phyloP scores from a whole-genome alignment of 108 stramenopile genomes.

The Schizochytrium sp. region DNA sequence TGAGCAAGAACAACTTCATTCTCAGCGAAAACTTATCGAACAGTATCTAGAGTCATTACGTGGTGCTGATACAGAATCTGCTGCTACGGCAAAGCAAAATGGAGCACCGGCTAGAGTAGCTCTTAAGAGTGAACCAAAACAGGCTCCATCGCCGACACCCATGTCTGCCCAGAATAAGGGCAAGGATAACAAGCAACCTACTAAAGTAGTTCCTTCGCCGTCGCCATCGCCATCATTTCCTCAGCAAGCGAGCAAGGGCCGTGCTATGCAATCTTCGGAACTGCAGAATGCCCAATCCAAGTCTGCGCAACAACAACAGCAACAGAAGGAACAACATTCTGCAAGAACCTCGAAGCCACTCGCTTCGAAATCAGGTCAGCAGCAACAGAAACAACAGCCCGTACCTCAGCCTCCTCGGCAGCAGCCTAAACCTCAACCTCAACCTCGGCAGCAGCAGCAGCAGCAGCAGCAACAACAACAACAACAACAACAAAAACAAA shows the following conservation, averaged over 20 bases:
- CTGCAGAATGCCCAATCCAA: background rate
- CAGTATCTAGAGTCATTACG: background rate
- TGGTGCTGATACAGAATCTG: background rate
- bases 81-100: background rate
- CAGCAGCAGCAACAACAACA: slow-evolving; percentile 1
- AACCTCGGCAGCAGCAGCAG: background rate
- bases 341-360: background rate
- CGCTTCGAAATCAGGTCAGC: background rate
- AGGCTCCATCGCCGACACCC: too few relatives aligned
- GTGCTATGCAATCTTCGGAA: background rate
- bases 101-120: too few relatives aligned
- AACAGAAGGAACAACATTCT: background rate
- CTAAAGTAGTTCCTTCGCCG: background rate
- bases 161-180: too few relatives aligned
- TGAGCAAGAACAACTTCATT: background rate
- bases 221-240: too few relatives aligned
- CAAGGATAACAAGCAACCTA: background rate
- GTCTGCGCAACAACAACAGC: background rate
- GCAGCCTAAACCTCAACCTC: background rate
- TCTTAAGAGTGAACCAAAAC: too few relatives aligned
- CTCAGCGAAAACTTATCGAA: background rate
- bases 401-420: slow-evolving; percentile 20
- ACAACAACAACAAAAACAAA: background rate
- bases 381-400: slow-evolving; percentile 12
- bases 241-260: too few relatives aligned